Conservation (phyloP, 2,329 filamentous ascomycete species). For the Lachnellula suecica region DNA sequence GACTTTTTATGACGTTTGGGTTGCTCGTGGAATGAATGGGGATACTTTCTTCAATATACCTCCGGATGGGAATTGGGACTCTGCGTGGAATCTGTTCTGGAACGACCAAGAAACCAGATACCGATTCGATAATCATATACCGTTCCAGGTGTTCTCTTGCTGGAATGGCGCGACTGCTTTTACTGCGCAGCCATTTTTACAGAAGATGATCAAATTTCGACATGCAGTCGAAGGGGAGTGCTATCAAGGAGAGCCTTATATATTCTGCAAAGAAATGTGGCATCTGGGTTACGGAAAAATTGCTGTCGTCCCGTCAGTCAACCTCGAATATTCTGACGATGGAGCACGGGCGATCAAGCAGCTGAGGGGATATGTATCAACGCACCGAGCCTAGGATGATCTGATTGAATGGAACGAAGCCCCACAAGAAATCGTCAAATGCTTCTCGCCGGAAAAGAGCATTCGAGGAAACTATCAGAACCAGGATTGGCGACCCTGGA, state of each 20-base stretch:
- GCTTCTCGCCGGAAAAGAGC: too few species aligned
- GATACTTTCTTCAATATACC: slow-evolving; percentile 56
- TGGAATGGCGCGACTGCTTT: slow-evolving; percentile 58
- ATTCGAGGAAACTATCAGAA: slow-evolving; percentile 6
- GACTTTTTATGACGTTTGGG: slow-evolving; percentile 58
- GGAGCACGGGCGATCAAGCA: slow-evolving; percentile 45
- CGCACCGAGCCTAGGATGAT: not conserved
- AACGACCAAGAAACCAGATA: slow-evolving; percentile 39
- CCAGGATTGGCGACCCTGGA: slow-evolving; percentile 13
- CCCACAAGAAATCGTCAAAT: slow-evolving; percentile 17
- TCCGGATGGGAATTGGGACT: slow-evolving; percentile 47
- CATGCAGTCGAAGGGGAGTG: slow-evolving; percentile 43
- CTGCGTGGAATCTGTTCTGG: slow-evolving; percentile 52
- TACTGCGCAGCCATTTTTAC: slow-evolving; percentile 45
- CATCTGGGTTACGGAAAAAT: slow-evolving; percentile 48
- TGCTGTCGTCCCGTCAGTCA: slow-evolving; percentile 55
- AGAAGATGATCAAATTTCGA: slow-evolving; percentile 46
- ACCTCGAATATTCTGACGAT: slow-evolving; percentile 52
- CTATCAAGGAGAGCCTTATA: slow-evolving; percentile 51
- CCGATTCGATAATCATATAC: slow-evolving; percentile 37
- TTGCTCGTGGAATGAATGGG: slow-evolving; percentile 50
- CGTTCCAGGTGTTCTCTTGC: slow-evolving; percentile 60
- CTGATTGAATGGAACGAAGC: slow-evolving; percentile 13
- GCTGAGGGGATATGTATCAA: slow-evolving; percentile 47
- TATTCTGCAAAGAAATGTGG: slow-evolving; percentile 60